Evolutionary conservation across 139 green algal genomes (phyloP).

Genomic region (Asterochloris sp.): DNA sequence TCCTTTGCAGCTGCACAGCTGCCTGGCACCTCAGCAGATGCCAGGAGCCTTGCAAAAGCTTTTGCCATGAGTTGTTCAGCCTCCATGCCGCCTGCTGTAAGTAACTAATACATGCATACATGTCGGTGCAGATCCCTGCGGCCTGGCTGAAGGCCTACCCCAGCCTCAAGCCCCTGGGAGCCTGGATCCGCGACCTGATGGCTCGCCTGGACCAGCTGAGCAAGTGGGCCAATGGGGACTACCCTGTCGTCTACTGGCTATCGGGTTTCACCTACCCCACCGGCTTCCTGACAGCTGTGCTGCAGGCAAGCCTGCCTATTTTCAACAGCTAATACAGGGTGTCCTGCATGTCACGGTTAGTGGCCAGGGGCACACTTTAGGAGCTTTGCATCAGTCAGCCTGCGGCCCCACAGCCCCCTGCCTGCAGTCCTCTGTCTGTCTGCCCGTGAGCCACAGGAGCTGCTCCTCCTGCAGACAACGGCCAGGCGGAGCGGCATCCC

Average conservation of each 20-base stretch:
- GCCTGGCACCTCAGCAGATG: too few species aligned
- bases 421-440: not conserved
- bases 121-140: constrained; percentile 38
- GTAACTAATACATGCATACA: too few species aligned
- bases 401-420: not conserved
- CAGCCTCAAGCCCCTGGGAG: constrained; percentile 72
- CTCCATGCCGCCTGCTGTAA: too few species aligned
- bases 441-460: not conserved
- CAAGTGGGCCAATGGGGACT: constrained; percentile 64
- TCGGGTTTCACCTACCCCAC: constrained; percentile 84
- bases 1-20: too few species aligned
- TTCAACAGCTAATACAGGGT: not conserved
- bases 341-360: not conserved
- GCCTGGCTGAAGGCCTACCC: constrained; percentile 81
- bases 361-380: not conserved
- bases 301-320: constrained; percentile 25
- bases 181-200: constrained; percentile 81
- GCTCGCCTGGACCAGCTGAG: constrained; percentile 69
- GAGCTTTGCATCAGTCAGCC: not conserved
- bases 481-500: constrained; percentile 68
- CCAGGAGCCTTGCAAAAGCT: too few species aligned
- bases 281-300: constrained; percentile 72
- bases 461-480: constrained; percentile 54
- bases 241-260: constrained; percentile 84
- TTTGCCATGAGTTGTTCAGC: too few species aligned